Base-by-base conservation (phyloP, 179 eudicot species). In the Camellia oleifera region DNA sequence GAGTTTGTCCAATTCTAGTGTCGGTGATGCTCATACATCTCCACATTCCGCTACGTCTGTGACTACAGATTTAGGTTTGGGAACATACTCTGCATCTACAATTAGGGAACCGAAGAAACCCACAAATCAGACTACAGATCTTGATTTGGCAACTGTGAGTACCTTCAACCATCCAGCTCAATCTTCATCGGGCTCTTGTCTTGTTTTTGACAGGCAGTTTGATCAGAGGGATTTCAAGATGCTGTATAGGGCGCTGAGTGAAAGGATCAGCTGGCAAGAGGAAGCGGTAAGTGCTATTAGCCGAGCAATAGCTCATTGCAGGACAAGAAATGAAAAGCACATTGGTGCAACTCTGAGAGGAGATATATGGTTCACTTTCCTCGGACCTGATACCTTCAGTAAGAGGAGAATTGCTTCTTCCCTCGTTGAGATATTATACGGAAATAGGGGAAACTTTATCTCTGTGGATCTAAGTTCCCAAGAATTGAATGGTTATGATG, bases 381-480 rank as follows among this genome's bases (percentile, higher is more conserved):
- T 78, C 14, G 98, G 99, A 58, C 90, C 94, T 40, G 98, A 96
- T 89, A 83, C 80, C 76, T 79, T 91, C 52, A 89, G 93, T 48
- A 91, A 94, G 88, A 91, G 80, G 85, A 88, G 77, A 72, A 79
- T 88, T 66, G 94, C 90, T 17, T 78, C 88, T 81, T 88, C 92
- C 32, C 88, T 96, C 64, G 92, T 94, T 73, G 94, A 92, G 77
- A 81, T 88, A 61, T 23, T 94, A 45, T 89, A 83, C 83, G 94
- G 94, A 75, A 90, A 93, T 72, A 85, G 64, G 77, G 91, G 88
- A 61, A 86, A 80, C 77, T 80, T 92, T 26, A 80, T 91, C 77
- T 80, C 81, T 76, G 87, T 89, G 72, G 92, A 96, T 81, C 81
- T 94, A 69, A 85, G 88, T 80, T 82, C 83, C 62, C 87, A 74